A percentile compares a stretch with the other conserved stretches of the same genome.
phyloP scores from a whole-genome alignment of 2,329 filamentous ascomycete species.

The Exophiala sideris region DNA sequence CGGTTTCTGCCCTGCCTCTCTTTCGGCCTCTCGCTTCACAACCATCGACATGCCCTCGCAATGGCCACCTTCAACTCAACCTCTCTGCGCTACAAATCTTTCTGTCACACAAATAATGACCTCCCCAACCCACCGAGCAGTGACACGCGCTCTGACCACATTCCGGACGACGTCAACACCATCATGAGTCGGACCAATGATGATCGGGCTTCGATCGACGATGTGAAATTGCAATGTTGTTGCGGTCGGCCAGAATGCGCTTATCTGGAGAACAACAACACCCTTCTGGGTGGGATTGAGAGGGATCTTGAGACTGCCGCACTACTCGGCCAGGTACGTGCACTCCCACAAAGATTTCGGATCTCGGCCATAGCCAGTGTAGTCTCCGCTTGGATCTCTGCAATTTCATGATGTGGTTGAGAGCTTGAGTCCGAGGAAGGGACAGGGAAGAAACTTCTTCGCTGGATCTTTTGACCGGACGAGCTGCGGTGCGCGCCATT shows the following conservation, averaged over 20 bases:
- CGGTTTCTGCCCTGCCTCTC: neutral
- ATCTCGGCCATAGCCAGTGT: neutral
- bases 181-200: constrained; percentile 22
- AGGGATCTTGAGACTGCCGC: constrained; percentile 84
- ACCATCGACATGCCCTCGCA: constrained; percentile 21
- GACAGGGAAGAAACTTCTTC: neutral
- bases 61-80: constrained; percentile 23
- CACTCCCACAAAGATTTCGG: constrained; percentile 7
- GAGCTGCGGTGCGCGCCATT: neutral
- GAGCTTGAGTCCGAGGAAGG: neutral
- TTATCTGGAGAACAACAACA: constrained; percentile 76
- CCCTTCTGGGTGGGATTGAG: constrained; percentile 75
- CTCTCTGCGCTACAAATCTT: constrained; percentile 22
- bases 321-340: constrained; percentile 83
- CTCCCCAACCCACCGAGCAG: constrained; percentile 16
- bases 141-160: constrained; percentile 25
- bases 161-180: constrained; percentile 21
- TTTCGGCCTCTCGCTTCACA: constrained; percentile 5
- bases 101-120: constrained; percentile 25
- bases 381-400: constrained; percentile 2
- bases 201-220: neutral
- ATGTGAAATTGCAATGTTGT: constrained; percentile 59
- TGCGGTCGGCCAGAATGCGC: constrained; percentile 78
- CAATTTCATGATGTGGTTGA: constrained; percentile 5
- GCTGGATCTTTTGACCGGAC: neutral